Conservation (phyloP, 1,284 basidiomycete species). For the Irpex lacteus region DNA sequence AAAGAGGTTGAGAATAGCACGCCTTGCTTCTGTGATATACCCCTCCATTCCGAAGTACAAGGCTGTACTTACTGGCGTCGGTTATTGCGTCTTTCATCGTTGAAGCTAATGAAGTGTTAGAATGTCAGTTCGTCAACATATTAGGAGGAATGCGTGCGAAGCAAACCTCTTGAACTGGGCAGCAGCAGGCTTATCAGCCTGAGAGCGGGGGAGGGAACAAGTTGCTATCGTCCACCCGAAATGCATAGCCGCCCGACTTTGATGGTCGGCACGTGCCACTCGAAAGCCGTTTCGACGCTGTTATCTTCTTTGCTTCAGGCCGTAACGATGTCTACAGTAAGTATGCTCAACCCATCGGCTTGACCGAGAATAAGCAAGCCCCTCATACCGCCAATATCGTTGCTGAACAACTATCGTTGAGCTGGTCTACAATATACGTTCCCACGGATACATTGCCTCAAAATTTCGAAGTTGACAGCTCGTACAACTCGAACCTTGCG, state of each 20-base stretch:
- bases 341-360: not conserved
- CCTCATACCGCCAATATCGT: too few relatives aligned
- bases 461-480: too few relatives aligned
- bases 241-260: not conserved
- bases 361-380: too few relatives aligned
- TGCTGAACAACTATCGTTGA: too few relatives aligned
- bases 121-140: not conserved
- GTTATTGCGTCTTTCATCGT: constrained; percentile 56
- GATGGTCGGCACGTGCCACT: not conserved
- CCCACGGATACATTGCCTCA: too few relatives aligned
- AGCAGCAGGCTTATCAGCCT: constrained; percentile 4
- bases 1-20: constrained; percentile 1
- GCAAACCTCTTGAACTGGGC: not conserved
- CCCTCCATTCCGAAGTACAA: not conserved
- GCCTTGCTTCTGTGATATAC: not conserved
- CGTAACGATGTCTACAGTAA: not conserved
- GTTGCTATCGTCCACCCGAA: not conserved
- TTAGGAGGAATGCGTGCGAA: constrained; percentile 4
- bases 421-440: too few relatives aligned
- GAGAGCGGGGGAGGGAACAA: not conserved
- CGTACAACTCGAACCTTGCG: too few relatives aligned
- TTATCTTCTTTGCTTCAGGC: not conserved
- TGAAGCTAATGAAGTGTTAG: not conserved
- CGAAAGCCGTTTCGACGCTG: not conserved
- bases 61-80: constrained; percentile 54